Evolutionary conservation across 1,284 basidiomycete genomes (phyloP).

Genomic region (Abortiporus biennis): DNA sequence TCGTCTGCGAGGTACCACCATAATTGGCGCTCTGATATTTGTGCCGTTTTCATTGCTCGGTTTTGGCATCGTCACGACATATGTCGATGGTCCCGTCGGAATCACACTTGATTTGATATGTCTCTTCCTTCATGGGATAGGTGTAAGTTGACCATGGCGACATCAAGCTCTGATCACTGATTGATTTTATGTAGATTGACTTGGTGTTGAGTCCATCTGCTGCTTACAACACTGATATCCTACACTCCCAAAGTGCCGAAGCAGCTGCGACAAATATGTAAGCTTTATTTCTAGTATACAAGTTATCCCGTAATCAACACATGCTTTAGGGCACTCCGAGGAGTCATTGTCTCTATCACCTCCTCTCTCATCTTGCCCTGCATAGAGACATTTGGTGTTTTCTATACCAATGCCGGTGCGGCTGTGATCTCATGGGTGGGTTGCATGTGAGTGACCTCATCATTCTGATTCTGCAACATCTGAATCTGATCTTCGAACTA

Average conservation of each 20-base stretch:
- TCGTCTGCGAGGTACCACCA: constrained; percentile 39
- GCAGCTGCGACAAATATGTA: constrained; percentile 36
- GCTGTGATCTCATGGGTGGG: constrained; percentile 37
- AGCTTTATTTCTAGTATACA: not conserved
- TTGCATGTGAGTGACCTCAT: constrained; percentile 31
- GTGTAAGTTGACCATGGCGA: constrained; percentile 29
- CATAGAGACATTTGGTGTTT: constrained; percentile 47
- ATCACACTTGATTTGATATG: constrained; percentile 34
- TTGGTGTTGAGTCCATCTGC: constrained; percentile 42
- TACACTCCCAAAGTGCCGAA: constrained; percentile 46
- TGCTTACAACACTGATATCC: constrained; percentile 49
- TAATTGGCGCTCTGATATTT: constrained; percentile 39
- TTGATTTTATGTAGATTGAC: constrained; percentile 28
- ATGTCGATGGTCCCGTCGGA: constrained; percentile 33
- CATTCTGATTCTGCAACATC: constrained; percentile 6
- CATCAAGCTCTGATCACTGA: constrained; percentile 12
- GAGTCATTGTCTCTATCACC: constrained; percentile 32
- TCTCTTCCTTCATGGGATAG: constrained; percentile 44
- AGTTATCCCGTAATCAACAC: not conserved
- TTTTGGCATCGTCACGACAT: constrained; percentile 28
- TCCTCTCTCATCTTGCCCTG: constrained; percentile 43
- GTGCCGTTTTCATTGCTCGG: constrained; percentile 34
- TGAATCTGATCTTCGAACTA: not conserved
- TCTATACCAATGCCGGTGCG: constrained; percentile 42
- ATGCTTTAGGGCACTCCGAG: constrained; percentile 33